Conservation (phyloP, 139 green algal genomes). For the Chlorella sp. region DNA sequence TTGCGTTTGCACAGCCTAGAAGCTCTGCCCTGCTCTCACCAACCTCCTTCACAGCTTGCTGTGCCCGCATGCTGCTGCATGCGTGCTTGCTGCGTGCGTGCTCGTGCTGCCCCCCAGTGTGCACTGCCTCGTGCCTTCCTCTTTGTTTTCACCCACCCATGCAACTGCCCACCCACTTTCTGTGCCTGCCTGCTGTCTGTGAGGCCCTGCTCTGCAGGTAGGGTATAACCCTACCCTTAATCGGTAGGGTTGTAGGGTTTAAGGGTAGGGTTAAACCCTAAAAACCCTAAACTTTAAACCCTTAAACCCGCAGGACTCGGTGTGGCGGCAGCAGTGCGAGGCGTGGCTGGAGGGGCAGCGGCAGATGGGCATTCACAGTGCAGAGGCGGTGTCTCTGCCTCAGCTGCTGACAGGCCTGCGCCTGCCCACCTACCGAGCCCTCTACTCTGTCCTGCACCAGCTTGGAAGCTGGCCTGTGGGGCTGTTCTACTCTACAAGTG, state of each 20-base stretch:
- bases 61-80: too few species aligned
- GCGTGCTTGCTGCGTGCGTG: too few species aligned
- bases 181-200: too few species aligned
- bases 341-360: conserved; percentile 5
- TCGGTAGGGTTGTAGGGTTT: too few species aligned
- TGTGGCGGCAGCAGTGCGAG: conserved; percentile 14
- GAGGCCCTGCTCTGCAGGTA: too few species aligned
- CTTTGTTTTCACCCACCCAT: too few species aligned
- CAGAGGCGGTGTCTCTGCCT: neutral
- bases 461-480: conserved; percentile 19
- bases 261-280: too few species aligned
- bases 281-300: too few species aligned
- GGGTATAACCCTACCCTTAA: too few species aligned
- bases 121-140: too few species aligned
- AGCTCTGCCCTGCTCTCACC: neutral
- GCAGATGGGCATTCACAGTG: neutral
- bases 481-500: neutral
- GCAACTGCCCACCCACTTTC: too few species aligned
- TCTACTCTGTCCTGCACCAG: neutral
- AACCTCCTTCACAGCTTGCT: neutral
- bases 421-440: neutral
- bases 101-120: too few species aligned
- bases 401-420: neutral
- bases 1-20: neutral
- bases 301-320: neutral